Evolutionary conservation across 345 rosid genomes (phyloP).

Genomic region (Isatis tinctoria): DNA sequence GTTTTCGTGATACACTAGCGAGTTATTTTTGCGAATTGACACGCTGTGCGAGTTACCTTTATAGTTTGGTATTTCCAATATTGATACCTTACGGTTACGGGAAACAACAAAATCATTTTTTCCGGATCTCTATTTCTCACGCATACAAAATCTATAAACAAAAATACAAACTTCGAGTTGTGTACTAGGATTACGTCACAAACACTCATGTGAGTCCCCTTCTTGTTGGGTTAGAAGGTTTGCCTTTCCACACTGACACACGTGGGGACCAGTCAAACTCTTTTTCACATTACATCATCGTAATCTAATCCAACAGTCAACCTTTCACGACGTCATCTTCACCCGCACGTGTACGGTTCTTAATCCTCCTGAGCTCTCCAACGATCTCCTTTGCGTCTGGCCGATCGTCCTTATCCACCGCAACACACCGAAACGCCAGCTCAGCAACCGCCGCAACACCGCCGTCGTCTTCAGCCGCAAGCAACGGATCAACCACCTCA

Average conservation of each 20-base stretch:
- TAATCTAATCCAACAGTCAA: conserved; percentile 27
- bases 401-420: conserved; percentile 86
- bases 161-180: conserved; percentile 16
- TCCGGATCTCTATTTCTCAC: conserved; percentile 2
- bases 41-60: no score
- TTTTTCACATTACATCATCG: conserved; percentile 21
- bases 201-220: conserved; percentile 12
- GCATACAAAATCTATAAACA: not conserved
- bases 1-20: no score
- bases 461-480: conserved; percentile 37
- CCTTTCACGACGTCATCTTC: conserved; percentile 30
- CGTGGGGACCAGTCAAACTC: conserved; percentile 10
- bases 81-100: conserved; percentile 21
- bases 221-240: not conserved
- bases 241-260: not conserved
- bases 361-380: conserved; percentile 66
- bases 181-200: conserved; percentile 19
- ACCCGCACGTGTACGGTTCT: conserved; percentile 32
- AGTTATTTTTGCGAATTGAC: no score
- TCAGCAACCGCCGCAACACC: conserved; percentile 74
- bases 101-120: conserved; percentile 18
- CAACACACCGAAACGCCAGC: conserved; percentile 88
- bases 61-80: not conserved
- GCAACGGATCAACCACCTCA: conserved; percentile 62
- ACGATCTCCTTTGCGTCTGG: conserved; percentile 79